Evolutionary conservation across 1,284 basidiomycete species (phyloP).

Genomic region (Cryptococcus maquisensis): DNA sequence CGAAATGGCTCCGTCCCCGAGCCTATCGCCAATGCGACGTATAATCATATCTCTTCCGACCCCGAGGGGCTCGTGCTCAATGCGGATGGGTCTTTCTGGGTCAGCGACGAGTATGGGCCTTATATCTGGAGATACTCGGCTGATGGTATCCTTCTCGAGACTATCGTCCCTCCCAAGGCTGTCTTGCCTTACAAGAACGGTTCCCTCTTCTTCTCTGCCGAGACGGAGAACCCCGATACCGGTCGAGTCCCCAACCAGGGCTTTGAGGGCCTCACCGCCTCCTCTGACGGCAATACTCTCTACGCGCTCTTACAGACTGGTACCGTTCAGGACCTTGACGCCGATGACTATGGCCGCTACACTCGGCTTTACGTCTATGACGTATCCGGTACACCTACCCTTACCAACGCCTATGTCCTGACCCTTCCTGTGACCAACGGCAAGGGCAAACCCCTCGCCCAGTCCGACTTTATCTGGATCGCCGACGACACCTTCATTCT

Average conservation of each 20-base stretch:
- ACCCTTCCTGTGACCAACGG: conserved; percentile 37
- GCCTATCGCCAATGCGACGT: conserved; percentile 33
- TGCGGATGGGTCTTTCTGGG: conserved; percentile 60
- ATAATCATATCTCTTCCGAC: conserved; percentile 58
- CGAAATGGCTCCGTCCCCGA: conserved; percentile 32
- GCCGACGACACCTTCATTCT: conserved; percentile 33
- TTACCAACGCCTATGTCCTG: conserved; percentile 36
- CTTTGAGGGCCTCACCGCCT: conserved; percentile 43
- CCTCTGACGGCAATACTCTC: conserved; percentile 32
- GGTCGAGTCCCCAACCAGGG: conserved; percentile 56
- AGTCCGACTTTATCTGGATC: conserved; percentile 32
- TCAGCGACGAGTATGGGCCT: conserved; percentile 66
- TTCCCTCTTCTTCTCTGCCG: conserved; percentile 53
- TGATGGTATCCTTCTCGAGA: conserved; percentile 55
- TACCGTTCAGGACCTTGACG: conserved; percentile 33
- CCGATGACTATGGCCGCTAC: conserved; percentile 23
- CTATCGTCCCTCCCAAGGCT: conserved; percentile 61
- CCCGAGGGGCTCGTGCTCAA: conserved; percentile 61
- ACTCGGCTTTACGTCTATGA: conserved; percentile 34
- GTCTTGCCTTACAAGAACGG: conserved; percentile 55
- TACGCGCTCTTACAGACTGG: conserved; percentile 42
- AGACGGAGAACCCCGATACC: conserved; percentile 51
- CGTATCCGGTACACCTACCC: conserved; percentile 20
- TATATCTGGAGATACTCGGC: conserved; percentile 59
- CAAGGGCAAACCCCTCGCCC: conserved; percentile 37